phyloP scores from a whole-genome alignment of 2,329 filamentous ascomycete species.

The Sporothrix euskadiensis region DNA sequence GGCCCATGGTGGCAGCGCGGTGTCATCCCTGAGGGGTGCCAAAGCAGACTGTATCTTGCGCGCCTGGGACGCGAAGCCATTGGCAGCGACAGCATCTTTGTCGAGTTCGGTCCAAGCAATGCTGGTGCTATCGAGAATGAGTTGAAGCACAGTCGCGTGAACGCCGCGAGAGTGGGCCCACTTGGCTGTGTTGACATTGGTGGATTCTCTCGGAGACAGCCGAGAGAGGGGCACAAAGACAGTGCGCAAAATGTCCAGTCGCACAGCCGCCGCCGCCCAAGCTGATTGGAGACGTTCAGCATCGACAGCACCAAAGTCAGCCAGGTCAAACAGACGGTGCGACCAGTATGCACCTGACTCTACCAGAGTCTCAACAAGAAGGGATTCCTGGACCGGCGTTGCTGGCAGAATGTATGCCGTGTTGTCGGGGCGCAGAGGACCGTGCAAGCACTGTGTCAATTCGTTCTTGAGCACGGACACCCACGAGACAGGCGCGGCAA shows the following conservation, averaged over 20 bases:
- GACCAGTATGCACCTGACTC: constrained; percentile 44
- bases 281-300: constrained; percentile 37
- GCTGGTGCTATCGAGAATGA: background rate
- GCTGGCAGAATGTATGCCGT: constrained; percentile 36
- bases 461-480: background rate
- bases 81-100: background rate
- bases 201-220: constrained; percentile 23
- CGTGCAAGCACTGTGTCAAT: constrained; percentile 24
- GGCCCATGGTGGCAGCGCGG: constrained; percentile 40
- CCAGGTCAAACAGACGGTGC: constrained; percentile 42
- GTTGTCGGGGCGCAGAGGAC: constrained; percentile 27
- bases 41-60: background rate
- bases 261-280: constrained; percentile 39
- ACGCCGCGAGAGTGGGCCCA: background rate
- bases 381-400: constrained; percentile 43
- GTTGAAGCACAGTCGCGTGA: background rate
- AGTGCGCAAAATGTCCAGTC: constrained; percentile 42
- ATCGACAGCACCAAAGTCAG: constrained; percentile 35
- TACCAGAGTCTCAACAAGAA: constrained; percentile 44
- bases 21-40: background rate
- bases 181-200: background rate
- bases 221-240: constrained; percentile 40
- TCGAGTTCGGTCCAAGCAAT: background rate
- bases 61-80: background rate
- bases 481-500: background rate